Conservation (phyloP, 306 rosid species). For the Myrica gale region DNA sequence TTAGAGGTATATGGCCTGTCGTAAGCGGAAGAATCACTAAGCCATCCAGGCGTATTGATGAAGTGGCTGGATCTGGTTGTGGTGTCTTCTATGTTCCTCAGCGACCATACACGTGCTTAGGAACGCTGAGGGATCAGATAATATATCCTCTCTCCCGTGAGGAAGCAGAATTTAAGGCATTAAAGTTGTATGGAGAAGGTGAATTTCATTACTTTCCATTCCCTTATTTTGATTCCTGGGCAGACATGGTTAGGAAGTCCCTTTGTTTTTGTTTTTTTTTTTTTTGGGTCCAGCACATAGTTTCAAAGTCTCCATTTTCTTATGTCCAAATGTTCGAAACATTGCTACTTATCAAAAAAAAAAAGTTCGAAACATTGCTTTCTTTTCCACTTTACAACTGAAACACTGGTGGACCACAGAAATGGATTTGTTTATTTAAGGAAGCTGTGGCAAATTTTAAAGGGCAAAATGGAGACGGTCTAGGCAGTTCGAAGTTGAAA, state of each 20-base stretch:
- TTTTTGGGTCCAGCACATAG: not conserved
- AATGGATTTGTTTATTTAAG: not conserved
- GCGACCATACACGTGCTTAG: constrained; percentile 92
- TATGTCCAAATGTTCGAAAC: not conserved
- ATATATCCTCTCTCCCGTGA: constrained; percentile 86
- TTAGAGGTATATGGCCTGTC: constrained; percentile 93
- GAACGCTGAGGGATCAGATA: constrained; percentile 95
- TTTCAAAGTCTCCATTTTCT: not conserved
- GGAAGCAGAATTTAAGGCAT: constrained; percentile 69
- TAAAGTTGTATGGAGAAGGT: constrained; percentile 68
- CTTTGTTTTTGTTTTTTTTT: no score
- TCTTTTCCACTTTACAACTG: not conserved
- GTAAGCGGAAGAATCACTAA: constrained; percentile 66
- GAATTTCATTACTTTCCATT: constrained; percentile 18
- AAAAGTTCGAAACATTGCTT: not conserved
- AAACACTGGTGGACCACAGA: not conserved
- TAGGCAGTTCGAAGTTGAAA: not conserved
- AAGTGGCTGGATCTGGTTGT: constrained; percentile 57
- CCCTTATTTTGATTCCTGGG: not conserved
- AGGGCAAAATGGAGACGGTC: no score
- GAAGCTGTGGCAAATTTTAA: no score
- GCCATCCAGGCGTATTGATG: constrained; percentile 56
- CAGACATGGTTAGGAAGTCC: not conserved
- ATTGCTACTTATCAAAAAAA: no score
- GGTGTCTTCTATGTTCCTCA: constrained; percentile 95